Evolutionary conservation across 257 asterid genomes (phyloP).

Genomic region (Petrea volubilis): DNA sequence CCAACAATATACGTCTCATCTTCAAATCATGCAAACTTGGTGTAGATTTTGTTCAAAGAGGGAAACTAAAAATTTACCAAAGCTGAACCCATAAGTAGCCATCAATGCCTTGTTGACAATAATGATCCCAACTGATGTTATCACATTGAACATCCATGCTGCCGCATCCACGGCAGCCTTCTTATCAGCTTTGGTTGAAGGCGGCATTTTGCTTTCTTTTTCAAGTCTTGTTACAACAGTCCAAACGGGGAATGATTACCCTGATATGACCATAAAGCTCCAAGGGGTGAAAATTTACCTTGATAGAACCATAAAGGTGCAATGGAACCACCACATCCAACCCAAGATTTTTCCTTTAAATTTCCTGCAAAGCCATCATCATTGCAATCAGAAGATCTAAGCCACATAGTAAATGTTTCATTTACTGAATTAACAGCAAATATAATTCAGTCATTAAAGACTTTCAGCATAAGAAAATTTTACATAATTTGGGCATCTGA

Average conservation of each 20-base stretch:
- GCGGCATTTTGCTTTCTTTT: constrained; percentile 58
- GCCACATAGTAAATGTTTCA: background rate
- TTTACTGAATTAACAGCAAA: background rate
- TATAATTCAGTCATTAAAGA: background rate
- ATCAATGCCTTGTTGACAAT: constrained; percentile 94
- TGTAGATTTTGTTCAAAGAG: background rate
- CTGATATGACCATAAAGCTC: too few species aligned
- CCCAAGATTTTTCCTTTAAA: constrained; percentile 15
- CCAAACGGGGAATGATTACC: constrained; percentile 41
- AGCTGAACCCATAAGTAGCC: constrained; percentile 97
- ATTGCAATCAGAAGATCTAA: background rate
- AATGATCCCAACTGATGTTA: constrained; percentile 93
- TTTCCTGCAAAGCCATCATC: constrained; percentile 30
- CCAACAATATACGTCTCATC: background rate
- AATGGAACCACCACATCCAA: constrained; percentile 42
- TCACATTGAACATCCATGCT: constrained; percentile 97
- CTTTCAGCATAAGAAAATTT: background rate
- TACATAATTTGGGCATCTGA: background rate
- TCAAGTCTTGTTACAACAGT: constrained; percentile 25
- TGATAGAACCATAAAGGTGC: constrained; percentile 43
- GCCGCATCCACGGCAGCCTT: constrained; percentile 91
- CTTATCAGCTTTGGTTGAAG: constrained; percentile 87
- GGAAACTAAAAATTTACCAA: constrained; percentile 57
- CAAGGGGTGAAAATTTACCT: constrained; percentile 41
- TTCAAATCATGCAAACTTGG: constrained; percentile 10